Evolutionary conservation across 441 rosid genomes (phyloP).

Genomic region (Viola pubescens): DNA sequence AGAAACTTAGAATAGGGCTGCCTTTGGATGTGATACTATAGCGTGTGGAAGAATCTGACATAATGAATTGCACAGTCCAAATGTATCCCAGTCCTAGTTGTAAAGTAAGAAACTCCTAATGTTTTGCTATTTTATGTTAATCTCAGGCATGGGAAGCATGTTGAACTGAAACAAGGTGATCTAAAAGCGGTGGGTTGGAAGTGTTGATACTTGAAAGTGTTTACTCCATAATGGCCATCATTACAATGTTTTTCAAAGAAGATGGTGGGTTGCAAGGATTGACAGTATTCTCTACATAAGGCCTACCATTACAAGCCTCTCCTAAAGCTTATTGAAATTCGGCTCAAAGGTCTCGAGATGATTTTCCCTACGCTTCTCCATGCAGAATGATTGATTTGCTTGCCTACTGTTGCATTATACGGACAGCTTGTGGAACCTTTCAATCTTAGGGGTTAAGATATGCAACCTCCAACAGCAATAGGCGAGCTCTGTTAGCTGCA

Average conservation of each 20-base stretch:
- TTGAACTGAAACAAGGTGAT: constrained; percentile 53
- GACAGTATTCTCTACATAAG: no score
- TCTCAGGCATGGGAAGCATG: constrained; percentile 67
- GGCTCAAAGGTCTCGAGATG: not conserved
- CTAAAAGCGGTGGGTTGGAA: constrained; percentile 68
- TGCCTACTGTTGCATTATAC: not conserved
- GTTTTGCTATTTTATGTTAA: constrained; percentile 8
- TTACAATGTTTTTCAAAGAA: not conserved
- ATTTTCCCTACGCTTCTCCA: not conserved
- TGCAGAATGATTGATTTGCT: no score
- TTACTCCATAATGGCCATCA: not conserved
- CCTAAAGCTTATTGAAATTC: not conserved
- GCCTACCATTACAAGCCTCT: not conserved
- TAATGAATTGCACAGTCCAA: not conserved
- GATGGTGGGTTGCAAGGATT: no score
- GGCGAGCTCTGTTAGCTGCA: not conserved
- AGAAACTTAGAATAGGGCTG: not conserved
- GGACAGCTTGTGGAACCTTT: not conserved
- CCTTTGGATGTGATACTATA: constrained; percentile 4
- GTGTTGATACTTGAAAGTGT: constrained; percentile 18
- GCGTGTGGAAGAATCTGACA: not conserved
- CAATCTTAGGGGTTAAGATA: no score
- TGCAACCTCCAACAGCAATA: not conserved
- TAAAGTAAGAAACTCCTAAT: not conserved
- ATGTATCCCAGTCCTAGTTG: constrained; percentile 1